Base-by-base conservation (phyloP, 306 rosid species). In the Biancaea sappan region DNA sequence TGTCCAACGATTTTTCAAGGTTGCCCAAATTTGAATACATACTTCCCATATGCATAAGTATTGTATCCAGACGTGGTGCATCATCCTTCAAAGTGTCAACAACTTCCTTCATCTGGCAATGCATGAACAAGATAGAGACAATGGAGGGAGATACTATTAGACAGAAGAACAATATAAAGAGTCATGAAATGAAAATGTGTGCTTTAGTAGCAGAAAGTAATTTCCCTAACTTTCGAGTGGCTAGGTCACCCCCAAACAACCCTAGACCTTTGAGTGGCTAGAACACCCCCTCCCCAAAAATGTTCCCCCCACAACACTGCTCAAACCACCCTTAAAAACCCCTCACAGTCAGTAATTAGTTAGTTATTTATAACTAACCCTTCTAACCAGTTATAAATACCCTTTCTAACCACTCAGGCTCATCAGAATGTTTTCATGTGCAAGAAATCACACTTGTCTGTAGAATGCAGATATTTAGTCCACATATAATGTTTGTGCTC, bases 31-130 rank as follows among this genome's bases (percentile, higher is more conserved):
- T 75, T 29, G 86, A 85, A 81, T 80, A 91, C 96, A 94, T 87
- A 72, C 95, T 90, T 68, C 97, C 97, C 97, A 94, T 92, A 82
- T 94, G 98, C 87, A 88, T 78, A 29, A 94, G 92, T 74, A 94
- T 88, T 16, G 90, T 84, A 87, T 88, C 95, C 75, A 90, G 78
- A 80, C 71, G 83, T 1, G 85, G 90, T 59, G 81, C 93, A 51
- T 81, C 84, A 76, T 91, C 91, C 82, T 83, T 83, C 78, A 91
- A 84, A 75, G 74, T 76, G 56, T 81, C 84, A 63, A 94, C 90
- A 75, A 94, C 82, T 80, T 83, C 92, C 72, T 66, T 77, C 91
- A 94, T 83, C 97, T 94, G 86, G 71, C 58, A 88, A 82, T 77
- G 35, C 81, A 69, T 58, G 57, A 80, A 80, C 43, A 71, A 53